Conservation (phyloP, 257 asterid species). For the Echium plantagineum region DNA sequence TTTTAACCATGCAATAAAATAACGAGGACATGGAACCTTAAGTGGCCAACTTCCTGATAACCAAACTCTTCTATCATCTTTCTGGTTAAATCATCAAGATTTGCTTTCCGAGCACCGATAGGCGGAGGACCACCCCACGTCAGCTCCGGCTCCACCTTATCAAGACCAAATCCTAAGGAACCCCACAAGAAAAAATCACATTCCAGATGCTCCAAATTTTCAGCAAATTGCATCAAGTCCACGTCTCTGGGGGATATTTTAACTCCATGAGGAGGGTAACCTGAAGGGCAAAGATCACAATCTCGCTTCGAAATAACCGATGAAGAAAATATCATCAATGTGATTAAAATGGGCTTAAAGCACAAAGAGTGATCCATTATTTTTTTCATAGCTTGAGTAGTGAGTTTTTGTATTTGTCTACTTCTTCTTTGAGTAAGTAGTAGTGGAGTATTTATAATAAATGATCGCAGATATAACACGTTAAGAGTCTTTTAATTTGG, state of each 20-base stretch:
- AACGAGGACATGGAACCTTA: no score
- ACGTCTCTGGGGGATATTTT: conserved; percentile 18
- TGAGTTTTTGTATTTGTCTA: background rate
- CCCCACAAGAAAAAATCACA: conserved; percentile 28
- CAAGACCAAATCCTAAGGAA: conserved; percentile 37
- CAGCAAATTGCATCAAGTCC: conserved; percentile 27
- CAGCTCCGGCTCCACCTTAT: conserved; percentile 20
- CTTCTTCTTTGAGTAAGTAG: background rate
- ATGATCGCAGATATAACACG: background rate
- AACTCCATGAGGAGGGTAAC: conserved; percentile 4
- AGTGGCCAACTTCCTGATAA: conserved; percentile 32
- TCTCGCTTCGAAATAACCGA: background rate
- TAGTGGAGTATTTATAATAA: background rate
- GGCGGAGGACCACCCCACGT: conserved; percentile 38
- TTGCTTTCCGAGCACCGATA: conserved; percentile 28
- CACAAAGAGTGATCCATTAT: background rate
- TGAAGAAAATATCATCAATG: background rate
- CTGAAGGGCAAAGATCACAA: background rate
- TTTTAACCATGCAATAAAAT: no score
- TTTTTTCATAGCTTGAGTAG: background rate
- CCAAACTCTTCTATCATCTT: conserved; percentile 22
- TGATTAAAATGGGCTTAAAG: background rate
- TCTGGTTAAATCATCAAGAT: conserved; percentile 17
- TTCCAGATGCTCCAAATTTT: conserved; percentile 34
- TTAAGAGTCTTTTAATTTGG: no score